A percentile compares a stretch with the other conserved stretches of the same genome.
These are phyloP conservation scores for Aspergillus mulundensis DNA, from an alignment of 495 filamentous ascomycete genomes.

Conservation along the genomic window DNA sequence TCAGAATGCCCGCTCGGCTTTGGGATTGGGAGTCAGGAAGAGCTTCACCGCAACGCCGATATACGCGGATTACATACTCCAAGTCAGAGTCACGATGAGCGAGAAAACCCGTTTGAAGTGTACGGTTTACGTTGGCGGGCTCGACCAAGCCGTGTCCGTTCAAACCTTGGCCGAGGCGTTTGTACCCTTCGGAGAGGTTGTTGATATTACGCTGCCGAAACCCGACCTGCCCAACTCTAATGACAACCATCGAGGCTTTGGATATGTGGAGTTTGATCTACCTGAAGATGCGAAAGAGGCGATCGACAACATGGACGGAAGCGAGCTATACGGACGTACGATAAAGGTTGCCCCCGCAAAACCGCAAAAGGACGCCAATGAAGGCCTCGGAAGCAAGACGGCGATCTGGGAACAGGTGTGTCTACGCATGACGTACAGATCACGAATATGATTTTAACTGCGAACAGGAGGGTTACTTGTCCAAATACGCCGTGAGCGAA, in stretches of 20 bases:
- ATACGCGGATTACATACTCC: neutral
- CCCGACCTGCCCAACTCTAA: slow-evolving; percentile 66
- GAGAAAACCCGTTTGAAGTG: slow-evolving; percentile 77
- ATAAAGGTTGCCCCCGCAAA: slow-evolving; percentile 92
- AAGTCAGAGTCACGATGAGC: slow-evolving; percentile 52
- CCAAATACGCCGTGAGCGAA: slow-evolving; percentile 83
- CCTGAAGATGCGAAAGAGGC: slow-evolving; percentile 86
- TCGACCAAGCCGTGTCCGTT: slow-evolving; percentile 72
- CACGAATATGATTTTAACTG: slow-evolving; percentile 14
- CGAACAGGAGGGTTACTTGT: slow-evolving; percentile 82
- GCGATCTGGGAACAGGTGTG: slow-evolving; percentile 97
- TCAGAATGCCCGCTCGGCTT: slow-evolving; percentile 22
- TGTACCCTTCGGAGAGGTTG: slow-evolving; percentile 91
- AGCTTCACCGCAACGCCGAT: neutral
- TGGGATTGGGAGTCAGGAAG: slow-evolving; percentile 6
- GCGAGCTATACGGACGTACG: slow-evolving; percentile 88
- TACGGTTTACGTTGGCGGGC: slow-evolving; percentile 87
- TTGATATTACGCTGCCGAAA: slow-evolving; percentile 82
- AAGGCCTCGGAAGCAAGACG: slow-evolving; percentile 87
- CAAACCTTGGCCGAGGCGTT: slow-evolving; percentile 83
- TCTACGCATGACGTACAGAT: neutral
- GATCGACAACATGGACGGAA: slow-evolving; percentile 98
- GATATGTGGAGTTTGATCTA: slow-evolving; percentile 92
- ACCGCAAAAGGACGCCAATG: slow-evolving; percentile 81
- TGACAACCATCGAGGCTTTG: slow-evolving; percentile 86